Conservation (phyloP, 345 rosid species). For the Turnera subulata region DNA sequence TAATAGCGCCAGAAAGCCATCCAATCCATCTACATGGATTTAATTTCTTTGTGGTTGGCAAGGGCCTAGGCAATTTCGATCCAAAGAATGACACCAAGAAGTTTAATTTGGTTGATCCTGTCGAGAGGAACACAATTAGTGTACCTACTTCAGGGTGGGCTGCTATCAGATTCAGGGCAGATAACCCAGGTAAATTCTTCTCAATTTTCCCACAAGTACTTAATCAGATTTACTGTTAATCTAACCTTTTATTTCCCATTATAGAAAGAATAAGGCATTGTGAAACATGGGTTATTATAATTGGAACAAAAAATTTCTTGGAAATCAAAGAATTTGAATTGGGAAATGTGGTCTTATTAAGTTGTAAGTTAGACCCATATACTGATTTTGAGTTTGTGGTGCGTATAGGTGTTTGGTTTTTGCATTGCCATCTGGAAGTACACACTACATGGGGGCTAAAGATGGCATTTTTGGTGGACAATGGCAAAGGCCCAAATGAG, state of each 20-base stretch:
- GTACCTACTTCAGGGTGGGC: constrained; percentile 23
- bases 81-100: constrained; percentile 6
- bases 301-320: neutral
- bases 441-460: constrained; percentile 44
- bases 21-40: constrained; percentile 21
- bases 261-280: too few relatives aligned
- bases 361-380: too few relatives aligned
- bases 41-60: constrained; percentile 17
- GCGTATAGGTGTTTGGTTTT: constrained; percentile 34
- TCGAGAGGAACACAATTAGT: constrained; percentile 12
- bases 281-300: neutral
- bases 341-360: too few relatives aligned
- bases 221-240: too few relatives aligned
- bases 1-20: constrained; percentile 22
- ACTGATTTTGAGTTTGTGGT: neutral
- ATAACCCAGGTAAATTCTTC: constrained; percentile 14
- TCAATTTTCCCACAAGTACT: too few relatives aligned
- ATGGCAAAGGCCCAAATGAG: constrained; percentile 35
- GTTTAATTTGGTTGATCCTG: constrained; percentile 23
- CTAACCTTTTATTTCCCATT: too few relatives aligned
- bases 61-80: constrained; percentile 20
- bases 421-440: constrained; percentile 44
- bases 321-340: neutral
- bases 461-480: constrained; percentile 41
- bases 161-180: constrained; percentile 21